Base-by-base conservation (phyloP, 2,329 filamentous ascomycete species). In the Claviceps quebecensis region DNA sequence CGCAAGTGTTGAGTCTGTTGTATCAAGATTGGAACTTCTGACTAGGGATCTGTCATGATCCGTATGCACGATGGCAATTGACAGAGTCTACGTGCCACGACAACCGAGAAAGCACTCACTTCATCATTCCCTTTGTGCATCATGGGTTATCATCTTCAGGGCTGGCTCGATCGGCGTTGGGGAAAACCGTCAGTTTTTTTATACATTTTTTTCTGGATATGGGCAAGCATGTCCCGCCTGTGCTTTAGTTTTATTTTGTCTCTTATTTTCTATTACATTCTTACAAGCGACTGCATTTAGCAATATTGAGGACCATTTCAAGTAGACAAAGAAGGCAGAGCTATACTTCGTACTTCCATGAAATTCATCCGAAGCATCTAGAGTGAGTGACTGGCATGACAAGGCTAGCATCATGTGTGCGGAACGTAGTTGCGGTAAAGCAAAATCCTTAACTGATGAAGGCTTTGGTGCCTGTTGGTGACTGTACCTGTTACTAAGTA, bases 1-100 rank as follows among this genome's bases (percentile, higher is more conserved):
- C 23, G 69, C 64, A 29, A 60, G 56, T 53, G 59, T 65, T 29
- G 66, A 67, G 45, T 58, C 65, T 22, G 58, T 69, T 16, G 56
- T 65, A 39, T 65, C 67, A 52, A 63, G 67, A 53, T 57, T 69
- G 57, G 67, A 69, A 52, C 59, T 68, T 23, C 55, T 69, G 54
- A 69, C 67, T 5, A 57, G 59, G 56, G 65, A 63, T 48, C 49
- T 67, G 50, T 69, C 61, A 58, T 26, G 23, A 37, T 22, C 22
- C 17, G 13, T n/a, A 5, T 7, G 17, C 38, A n/a, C 5, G 9
- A 29, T 14, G 39, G 8, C 34, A 16, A 47, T 7, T 19, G 16
- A 14, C 8, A 23, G 11, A 36, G 26, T 0, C 23, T 45, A 47
- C 43, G 17, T 13, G 45, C n/a, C 36, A 36, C 23, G 29, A 23